A percentile compares a stretch with the other conserved stretches of the same genome.
Conservation (phyloP, 2,329 filamentous ascomycete genomes). For the Ophiostoma australiae region DNA sequence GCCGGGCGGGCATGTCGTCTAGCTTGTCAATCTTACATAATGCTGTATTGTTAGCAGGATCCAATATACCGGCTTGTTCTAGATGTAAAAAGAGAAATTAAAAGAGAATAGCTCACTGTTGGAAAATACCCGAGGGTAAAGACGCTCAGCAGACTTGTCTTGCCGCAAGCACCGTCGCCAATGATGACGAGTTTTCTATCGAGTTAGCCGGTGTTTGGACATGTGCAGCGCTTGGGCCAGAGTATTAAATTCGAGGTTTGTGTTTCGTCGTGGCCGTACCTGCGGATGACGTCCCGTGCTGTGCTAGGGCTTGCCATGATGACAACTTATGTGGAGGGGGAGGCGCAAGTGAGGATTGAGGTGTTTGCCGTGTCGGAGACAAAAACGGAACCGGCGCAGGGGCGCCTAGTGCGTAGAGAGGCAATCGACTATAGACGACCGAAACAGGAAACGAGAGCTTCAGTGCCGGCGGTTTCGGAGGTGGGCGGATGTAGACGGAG, state of each 20-base stretch:
- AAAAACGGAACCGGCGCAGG: background rate
- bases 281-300: slow-evolving; percentile 38
- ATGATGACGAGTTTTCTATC: slow-evolving; percentile 92
- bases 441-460: background rate
- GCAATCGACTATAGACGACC: background rate
- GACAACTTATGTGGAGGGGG: slow-evolving; percentile 9
- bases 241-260: background rate
- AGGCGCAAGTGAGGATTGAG: background rate
- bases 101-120: slow-evolving; percentile 59
- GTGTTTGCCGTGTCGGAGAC: background rate
- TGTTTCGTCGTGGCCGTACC: slow-evolving; percentile 29
- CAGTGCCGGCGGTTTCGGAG: background rate
- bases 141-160: slow-evolving; percentile 94
- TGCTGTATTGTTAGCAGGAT: slow-evolving; percentile 40
- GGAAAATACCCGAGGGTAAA: slow-evolving; percentile 98
- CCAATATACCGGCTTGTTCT: background rate
- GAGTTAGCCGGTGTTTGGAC: slow-evolving; percentile 3
- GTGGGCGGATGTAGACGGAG: background rate
- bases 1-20: background rate
- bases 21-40: slow-evolving; percentile 44
- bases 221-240: background rate
- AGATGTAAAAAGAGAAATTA: background rate
- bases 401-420: background rate
- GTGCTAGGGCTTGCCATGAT: slow-evolving; percentile 35
- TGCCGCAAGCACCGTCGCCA: slow-evolving; percentile 94